Conservation (phyloP, 169 alveolate species). For the Cystoisospora suis region DNA sequence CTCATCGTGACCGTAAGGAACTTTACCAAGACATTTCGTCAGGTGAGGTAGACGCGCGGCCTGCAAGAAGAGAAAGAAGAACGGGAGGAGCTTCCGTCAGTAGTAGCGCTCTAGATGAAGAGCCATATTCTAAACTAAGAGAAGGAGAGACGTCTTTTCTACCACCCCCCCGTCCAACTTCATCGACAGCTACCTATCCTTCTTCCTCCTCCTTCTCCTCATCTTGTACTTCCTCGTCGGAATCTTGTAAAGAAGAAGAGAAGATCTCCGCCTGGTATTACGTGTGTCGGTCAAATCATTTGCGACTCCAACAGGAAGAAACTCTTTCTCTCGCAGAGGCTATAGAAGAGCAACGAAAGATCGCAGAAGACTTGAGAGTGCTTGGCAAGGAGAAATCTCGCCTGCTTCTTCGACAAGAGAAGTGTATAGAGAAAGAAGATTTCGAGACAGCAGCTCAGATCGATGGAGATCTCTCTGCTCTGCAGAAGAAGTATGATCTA, state of each 20-base stretch:
- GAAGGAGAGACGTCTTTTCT: no score
- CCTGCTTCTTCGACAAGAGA: not conserved
- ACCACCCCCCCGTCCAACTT: no score
- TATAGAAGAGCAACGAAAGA: not conserved
- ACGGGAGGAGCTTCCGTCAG: not conserved
- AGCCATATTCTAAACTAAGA: no score
- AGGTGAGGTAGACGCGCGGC: no score
- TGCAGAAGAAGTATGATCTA: not conserved
- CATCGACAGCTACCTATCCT: not conserved
- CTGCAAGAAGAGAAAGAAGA: no score
- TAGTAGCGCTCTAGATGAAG: not conserved
- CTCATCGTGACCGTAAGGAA: no score
- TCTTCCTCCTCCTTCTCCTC: not conserved
- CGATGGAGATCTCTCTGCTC: not conserved
- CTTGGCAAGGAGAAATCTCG: not conserved
- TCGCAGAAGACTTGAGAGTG: not conserved
- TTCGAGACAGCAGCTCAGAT: slow-evolving; percentile 2
- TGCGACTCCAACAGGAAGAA: not conserved
- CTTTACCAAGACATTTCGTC: no score
- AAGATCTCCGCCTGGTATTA: not conserved
- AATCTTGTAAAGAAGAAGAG: not conserved
- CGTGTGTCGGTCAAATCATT: not conserved
- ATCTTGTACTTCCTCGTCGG: not conserved
- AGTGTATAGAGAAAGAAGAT: not conserved
- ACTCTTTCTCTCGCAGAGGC: not conserved